Base-by-base conservation (phyloP, 305 asterid species). In the Fraxinus sp. region DNA sequence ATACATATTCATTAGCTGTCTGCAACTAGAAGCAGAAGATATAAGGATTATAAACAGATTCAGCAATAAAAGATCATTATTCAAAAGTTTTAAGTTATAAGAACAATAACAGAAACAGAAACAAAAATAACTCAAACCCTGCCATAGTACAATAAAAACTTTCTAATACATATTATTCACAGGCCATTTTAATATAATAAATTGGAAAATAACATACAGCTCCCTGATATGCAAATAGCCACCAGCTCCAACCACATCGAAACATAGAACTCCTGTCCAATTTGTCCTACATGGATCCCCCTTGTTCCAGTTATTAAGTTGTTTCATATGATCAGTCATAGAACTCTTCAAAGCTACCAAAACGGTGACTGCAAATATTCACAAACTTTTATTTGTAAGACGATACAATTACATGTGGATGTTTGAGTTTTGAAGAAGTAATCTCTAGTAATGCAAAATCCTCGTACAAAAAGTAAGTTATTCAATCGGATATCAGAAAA, bases 221-320 rank as follows among this genome's bases (percentile, higher is more conserved):
- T 84, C 90, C 79, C 76, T 83, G 79, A 89, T 78, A 85, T 86
- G 92, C 66, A 84, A 83, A 85, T 83, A 81, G 18, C 84, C 85
- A 81, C 86, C 92, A 46, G 75, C 84, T 35, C 81, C 86, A 57
- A 20, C 20, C 7, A 9, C 77, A 76, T 74, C 37, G 28, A 72
- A 87, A 80, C 92, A 89, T 49, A 83, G n/a, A 71, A 89, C 88
- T 14, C 92, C 91, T 7, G 90, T 88, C 92, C 92, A 89, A 84
- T 86, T 88, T 73, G 87, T 77, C 26, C 77, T 44, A 82, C 92
- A 89, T 3, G 92, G 92, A 83, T 89, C 89, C 2, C 88, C 88
- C 77, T 76, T 66, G 76, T 81, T 82, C 92, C 92, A 89, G 76
- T 70, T 66, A 32, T 59, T 70, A 75, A 88, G 91, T 79, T 81